These are phyloP conservation scores for Curvularia hawaiiensis DNA, from an alignment of 2,329 filamentous ascomycete genomes.

Conservation along the genomic window DNA sequence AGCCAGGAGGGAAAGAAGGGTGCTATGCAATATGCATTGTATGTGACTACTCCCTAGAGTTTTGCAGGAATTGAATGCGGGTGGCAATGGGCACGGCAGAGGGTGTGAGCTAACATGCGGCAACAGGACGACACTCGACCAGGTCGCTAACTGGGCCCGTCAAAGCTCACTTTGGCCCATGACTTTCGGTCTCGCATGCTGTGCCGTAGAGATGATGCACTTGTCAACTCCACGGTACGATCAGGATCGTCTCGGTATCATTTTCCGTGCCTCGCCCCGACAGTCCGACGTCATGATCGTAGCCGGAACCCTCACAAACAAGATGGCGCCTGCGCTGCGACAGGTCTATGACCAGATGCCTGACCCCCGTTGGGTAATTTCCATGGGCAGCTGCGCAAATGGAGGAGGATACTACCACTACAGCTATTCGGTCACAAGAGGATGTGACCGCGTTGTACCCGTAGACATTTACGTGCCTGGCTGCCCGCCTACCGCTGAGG, in stretches of 20 bases:
- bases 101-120: constrained; percentile 22
- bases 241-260: constrained; percentile 87
- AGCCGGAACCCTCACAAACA: constrained; percentile 90
- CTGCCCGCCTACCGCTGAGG: constrained; percentile 64
- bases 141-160: constrained; percentile 84
- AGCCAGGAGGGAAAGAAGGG: constrained; percentile 83
- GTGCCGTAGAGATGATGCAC: constrained; percentile 94
- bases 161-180: constrained; percentile 91
- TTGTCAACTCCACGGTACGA: constrained; percentile 90
- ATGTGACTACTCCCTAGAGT: constrained; percentile 50
- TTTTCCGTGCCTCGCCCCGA: constrained; percentile 87
- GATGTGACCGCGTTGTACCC: constrained; percentile 80
- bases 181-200: constrained; percentile 89
- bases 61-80: neutral
- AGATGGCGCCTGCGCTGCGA: constrained; percentile 90
- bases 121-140: constrained; percentile 75
- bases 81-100: neutral
- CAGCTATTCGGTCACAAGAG: constrained; percentile 78
- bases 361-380: constrained; percentile 84
- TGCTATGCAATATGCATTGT: constrained; percentile 84
- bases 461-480: constrained; percentile 84
- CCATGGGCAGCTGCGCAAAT: constrained; percentile 85
- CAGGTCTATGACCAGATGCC: constrained; percentile 97
- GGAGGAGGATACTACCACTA: constrained; percentile 89
- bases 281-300: constrained; percentile 97